Percentiles rank a stretch among this genome's conserved stretches.
These are phyloP conservation scores for Candida sojae DNA, from an alignment of 1,139 yeast species.

Conservation along the genomic window DNA sequence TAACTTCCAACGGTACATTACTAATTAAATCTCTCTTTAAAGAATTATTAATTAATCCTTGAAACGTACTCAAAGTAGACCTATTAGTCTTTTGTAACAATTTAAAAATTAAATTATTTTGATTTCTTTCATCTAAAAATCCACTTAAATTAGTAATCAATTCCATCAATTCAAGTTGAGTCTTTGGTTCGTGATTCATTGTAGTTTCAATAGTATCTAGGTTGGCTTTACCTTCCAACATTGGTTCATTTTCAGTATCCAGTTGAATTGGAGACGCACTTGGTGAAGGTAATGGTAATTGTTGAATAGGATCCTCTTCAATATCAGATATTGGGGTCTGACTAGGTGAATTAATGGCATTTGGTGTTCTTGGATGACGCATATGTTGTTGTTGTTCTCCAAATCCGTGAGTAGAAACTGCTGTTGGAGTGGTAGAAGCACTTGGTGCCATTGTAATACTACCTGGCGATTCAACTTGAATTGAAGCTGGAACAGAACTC, in stretches of 20 bases:
- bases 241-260: slow-evolving; percentile 14
- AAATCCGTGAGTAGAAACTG: background rate
- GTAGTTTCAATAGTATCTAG: slow-evolving; percentile 22
- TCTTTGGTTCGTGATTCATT: slow-evolving; percentile 32
- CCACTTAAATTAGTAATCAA: slow-evolving; percentile 36
- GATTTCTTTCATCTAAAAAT: slow-evolving; percentile 40
- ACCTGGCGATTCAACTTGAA: slow-evolving; percentile 12
- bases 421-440: background rate
- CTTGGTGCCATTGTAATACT: slow-evolving; percentile 6
- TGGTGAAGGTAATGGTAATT: slow-evolving; percentile 65
- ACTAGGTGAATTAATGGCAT: slow-evolving; percentile 33
- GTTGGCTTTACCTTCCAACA: slow-evolving; percentile 2
- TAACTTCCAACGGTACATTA: slow-evolving; percentile 75
- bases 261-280: slow-evolving; percentile 64
- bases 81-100: slow-evolving; percentile 68
- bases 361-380: slow-evolving; percentile 33
- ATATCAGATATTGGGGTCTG: slow-evolving; percentile 42
- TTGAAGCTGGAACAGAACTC: slow-evolving; percentile 5
- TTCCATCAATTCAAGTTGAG: slow-evolving; percentile 43
- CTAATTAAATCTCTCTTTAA: slow-evolving; percentile 74
- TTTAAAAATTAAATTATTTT: slow-evolving; percentile 55
- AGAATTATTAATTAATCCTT: slow-evolving; percentile 56
- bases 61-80: slow-evolving; percentile 66
- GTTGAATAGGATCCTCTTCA: slow-evolving; percentile 42
- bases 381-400: slow-evolving; percentile 8